phyloP scores from a whole-genome alignment of 768 basidiomycete species.

The Chalciporus pseudorubinellus region DNA sequence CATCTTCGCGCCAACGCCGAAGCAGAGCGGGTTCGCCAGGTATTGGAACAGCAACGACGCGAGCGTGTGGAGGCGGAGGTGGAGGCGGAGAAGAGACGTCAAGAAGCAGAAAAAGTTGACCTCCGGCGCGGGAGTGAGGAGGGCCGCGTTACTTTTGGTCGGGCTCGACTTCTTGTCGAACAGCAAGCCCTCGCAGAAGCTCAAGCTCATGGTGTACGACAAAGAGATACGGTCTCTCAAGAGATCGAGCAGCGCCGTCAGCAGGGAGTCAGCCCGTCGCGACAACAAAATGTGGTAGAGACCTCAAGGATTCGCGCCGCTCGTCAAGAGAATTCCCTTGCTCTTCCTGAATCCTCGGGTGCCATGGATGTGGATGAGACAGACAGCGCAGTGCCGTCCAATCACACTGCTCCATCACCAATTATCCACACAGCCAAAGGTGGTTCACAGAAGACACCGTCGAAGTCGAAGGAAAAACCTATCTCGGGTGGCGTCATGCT shows the following conservation, averaged over 20 bases:
- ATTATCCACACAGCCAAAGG: neutral
- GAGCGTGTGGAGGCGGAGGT: slow-evolving; percentile 9
- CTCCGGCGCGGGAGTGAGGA: neutral
- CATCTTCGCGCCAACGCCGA: slow-evolving; percentile 6
- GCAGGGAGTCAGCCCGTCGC: slow-evolving; percentile 6
- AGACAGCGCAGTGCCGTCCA: neutral
- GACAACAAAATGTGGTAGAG: slow-evolving; percentile 30
- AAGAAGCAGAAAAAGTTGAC: neutral
- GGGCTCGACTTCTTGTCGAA: slow-evolving; percentile 9
- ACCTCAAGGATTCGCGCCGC: slow-evolving; percentile 27
- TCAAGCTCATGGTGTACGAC: slow-evolving; percentile 1
- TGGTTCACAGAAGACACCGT: neutral
- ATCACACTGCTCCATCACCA: neutral
- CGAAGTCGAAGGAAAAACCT: slow-evolving; percentile 1
- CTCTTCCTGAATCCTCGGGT: neutral
- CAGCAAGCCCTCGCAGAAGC: slow-evolving; percentile 9
- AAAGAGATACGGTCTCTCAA: neutral
- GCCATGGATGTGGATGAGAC: slow-evolving; percentile 4
- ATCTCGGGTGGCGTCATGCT: slow-evolving; percentile 22
- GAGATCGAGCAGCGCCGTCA: neutral
- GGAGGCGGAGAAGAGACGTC: slow-evolving; percentile 11
- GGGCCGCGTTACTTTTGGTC: neutral
- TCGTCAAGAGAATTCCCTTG: neutral
- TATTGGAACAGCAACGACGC: slow-evolving; percentile 2
- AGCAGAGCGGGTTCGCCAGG: slow-evolving; percentile 10